Base-by-base conservation (phyloP, 106 monocot genomes). In the Dendrobium huoshanense region DNA sequence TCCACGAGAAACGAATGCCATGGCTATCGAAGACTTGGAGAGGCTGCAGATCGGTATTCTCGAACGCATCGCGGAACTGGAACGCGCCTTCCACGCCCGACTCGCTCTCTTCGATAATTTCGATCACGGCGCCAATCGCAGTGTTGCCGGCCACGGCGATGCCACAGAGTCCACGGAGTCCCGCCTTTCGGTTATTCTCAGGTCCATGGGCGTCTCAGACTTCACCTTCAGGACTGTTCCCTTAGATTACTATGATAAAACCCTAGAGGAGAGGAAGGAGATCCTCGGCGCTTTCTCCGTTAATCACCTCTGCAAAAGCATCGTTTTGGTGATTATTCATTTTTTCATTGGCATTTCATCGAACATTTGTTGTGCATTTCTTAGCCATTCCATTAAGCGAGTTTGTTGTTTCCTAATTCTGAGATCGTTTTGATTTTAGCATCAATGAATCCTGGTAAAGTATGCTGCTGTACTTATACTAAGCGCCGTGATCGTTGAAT, bases 241-340 rank as follows among this genome's bases (percentile, higher is more conserved):
- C 37, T 51, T 48, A 7, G 92, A 92, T 77, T 92, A 92, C 79
- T 92, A 92, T 82, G 88, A 92, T 25, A 73, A 77, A 41, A 41
- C 77, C 61, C 80, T 92, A 43, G 90, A 90, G 79, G 81, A 67
- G 31, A 67, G 92, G 68, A 83, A 83, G 43, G 82, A 86, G 5
- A 82, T 92, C 61, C 79, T 92, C 19, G 84, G 82, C 7, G 92
- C 92, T 44, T 76, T 73, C 22, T 88, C 89, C 16, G 80, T 88
- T 48, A 75, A 88, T 31, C 90, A 92, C 65, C 90, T 92, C 27
- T 92, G 92, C 90, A 92, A 92, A 84, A 88, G 88, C 88, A 92
- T 92, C 56, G 92, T 92, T 15, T 20, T 92, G 88, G 92, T 92
- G 85, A 42, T 18, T 16, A 20, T 44, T 44, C 29, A 18, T 19